These are phyloP conservation scores for Trichocomaceae sp. DNA, from an alignment of 2,329 filamentous ascomycete genomes.

Conservation along the genomic window DNA sequence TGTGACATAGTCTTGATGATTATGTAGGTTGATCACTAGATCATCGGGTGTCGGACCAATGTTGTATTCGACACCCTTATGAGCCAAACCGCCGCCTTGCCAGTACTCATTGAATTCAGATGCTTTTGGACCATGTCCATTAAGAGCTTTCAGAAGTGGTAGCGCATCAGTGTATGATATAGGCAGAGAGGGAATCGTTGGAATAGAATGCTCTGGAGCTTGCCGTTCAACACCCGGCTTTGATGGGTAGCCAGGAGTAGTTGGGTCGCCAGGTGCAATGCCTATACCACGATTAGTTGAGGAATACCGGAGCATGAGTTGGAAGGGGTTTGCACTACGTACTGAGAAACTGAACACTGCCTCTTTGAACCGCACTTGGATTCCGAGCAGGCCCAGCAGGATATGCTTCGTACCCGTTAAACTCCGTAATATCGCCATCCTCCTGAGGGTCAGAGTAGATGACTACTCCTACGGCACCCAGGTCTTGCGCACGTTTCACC, in stretches of 20 bases:
- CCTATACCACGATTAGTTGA: constrained; percentile 33
- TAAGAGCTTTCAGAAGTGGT: constrained; percentile 81
- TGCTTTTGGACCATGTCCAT: constrained; percentile 76
- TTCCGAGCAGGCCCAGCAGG: constrained; percentile 81
- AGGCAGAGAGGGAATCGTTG: constrained; percentile 82
- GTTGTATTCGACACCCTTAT: constrained; percentile 78
- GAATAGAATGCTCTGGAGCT: constrained; percentile 62
- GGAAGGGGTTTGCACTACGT: constrained; percentile 31
- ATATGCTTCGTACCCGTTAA: constrained; percentile 72
- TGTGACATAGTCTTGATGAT: constrained; percentile 73
- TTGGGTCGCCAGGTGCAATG: constrained; percentile 65
- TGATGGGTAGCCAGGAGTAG: constrained; percentile 88
- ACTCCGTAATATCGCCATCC: constrained; percentile 73
- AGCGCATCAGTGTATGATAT: constrained; percentile 83
- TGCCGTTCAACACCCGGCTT: constrained; percentile 78
- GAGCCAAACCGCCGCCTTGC: constrained; percentile 65
- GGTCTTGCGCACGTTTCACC: constrained; percentile 82
- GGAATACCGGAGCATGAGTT: not conserved
- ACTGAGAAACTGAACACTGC: constrained; percentile 77
- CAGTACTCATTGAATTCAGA: constrained; percentile 67
- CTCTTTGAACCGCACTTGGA: constrained; percentile 82
- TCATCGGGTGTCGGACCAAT: constrained; percentile 72
- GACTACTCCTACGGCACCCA: constrained; percentile 79
- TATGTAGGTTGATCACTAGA: constrained; percentile 65
- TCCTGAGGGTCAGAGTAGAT: constrained; percentile 87